Evolutionary conservation across 306 rosid species (phyloP).

Genomic region (Dalbergia cultrata): DNA sequence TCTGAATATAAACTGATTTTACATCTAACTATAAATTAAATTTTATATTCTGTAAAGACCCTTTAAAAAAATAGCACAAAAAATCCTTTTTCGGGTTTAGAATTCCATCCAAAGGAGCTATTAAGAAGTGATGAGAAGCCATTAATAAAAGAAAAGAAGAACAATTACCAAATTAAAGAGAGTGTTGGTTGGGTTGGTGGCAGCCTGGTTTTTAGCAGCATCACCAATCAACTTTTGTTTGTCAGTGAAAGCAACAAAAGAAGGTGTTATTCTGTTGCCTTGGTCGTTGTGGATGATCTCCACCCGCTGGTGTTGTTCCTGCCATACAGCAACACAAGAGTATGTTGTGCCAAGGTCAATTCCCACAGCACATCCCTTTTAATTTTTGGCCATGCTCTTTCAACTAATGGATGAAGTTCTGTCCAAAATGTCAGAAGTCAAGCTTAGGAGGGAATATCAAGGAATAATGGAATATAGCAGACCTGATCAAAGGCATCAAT

Average conservation of each 20-base stretch:
- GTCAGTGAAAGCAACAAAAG: conserved; percentile 60
- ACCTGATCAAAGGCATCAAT: no score
- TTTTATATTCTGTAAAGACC: no score
- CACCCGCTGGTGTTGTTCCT: conserved; percentile 44
- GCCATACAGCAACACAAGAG: conserved; percentile 66
- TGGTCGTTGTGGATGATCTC: conserved; percentile 69
- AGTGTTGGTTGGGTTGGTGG: conserved; percentile 61
- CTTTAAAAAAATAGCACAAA: no score
- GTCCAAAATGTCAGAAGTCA: no score
- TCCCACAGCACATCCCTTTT: neutral
- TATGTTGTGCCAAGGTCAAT: conserved; percentile 27
- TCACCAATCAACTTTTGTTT: conserved; percentile 57
- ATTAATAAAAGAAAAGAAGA: no score
- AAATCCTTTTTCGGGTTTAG: no score
- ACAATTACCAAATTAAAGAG: conserved; percentile 56
- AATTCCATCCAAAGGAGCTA: no score
- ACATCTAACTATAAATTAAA: no score
- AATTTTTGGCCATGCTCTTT: neutral
- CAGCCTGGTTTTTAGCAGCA: conserved; percentile 66
- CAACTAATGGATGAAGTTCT: neutral
- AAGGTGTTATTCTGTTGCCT: conserved; percentile 68
- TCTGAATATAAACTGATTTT: no score
- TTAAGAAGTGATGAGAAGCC: no score
- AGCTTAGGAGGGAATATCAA: no score
- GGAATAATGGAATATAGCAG: no score